These are phyloP conservation scores for Chara braunii DNA, from an alignment of 139 green algal species.

Conservation along the genomic window DNA sequence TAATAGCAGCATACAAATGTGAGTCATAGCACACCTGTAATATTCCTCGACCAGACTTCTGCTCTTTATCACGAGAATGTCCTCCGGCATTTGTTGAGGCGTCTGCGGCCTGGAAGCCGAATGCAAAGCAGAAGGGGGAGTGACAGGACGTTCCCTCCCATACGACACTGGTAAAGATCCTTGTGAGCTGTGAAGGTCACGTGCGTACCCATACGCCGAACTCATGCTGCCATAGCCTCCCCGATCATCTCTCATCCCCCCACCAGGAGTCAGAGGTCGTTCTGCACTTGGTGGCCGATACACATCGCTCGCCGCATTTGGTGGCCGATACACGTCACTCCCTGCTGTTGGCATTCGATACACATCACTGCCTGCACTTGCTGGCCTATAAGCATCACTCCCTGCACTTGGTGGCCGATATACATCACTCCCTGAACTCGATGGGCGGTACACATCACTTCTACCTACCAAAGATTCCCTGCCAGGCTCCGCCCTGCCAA, in stretches of 20 bases:
- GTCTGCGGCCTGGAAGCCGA: constrained; percentile 4
- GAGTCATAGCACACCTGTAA: constrained; percentile 1
- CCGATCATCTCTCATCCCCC: neutral
- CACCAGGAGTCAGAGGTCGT: no score
- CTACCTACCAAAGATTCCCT: neutral
- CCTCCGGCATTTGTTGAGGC: constrained; percentile 1
- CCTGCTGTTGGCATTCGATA: constrained; percentile 1
- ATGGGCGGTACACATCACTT: constrained; percentile 16
- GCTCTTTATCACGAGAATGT: constrained; percentile 5
- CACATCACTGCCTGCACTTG: constrained; percentile 21
- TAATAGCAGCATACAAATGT: neutral
- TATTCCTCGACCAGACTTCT: constrained; percentile 2
- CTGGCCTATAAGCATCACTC: neutral
- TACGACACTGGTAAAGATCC: neutral
- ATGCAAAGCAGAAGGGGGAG: no score
- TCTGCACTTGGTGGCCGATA: no score
- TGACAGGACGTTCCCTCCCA: neutral
- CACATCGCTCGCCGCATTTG: neutral
- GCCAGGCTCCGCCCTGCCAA: neutral
- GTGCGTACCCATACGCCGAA: neutral
- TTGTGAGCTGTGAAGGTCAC: neutral
- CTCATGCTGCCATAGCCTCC: neutral
- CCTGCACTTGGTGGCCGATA: neutral
- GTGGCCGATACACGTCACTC: neutral
- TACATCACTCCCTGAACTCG: constrained; percentile 1